Base-by-base conservation (phyloP, 352 stramenopile species). In the Thraustochytrium sp. region DNA sequence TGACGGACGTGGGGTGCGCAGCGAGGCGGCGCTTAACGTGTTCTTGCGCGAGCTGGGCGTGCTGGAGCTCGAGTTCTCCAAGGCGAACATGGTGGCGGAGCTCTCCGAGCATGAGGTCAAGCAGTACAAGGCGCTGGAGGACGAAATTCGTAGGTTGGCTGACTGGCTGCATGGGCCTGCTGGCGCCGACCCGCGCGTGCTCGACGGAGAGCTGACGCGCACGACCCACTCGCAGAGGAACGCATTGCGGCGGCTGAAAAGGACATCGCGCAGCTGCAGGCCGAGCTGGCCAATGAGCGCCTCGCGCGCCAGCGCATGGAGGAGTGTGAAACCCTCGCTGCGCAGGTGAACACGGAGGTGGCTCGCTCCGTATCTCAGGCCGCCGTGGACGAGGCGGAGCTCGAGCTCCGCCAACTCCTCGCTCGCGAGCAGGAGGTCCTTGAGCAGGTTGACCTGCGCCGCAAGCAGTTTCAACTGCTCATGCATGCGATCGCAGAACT, bases 21-120 rank as follows among this genome's bases (percentile, higher is more conserved):
- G 59, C 1, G 59, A 72, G 40, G 16, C 59, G 0, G 59, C 59
- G 0, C n/a, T 72, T 0, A 72, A 72, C 31, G 40, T 49, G 5
- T 72, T 72, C 26, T 49, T 72, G 59, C 59, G 59, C 59, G 59
- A 72, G 40, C 59, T 72, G 16, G 59, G 59, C 11, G 11, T 72
- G 29, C 59, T 72, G 16, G 59, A 72, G 36, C 59, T 72, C 34
- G 59, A 72, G 59, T 46, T 72, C 59, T 29, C 34, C 59, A 72
- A 72, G 59, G 59, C 59, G 8, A 72, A 31, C 36, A 11, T 72
- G 8, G 26, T 72, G 13, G 36, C 59, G 26, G 46, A 72, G n/a
- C 59, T 72, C 1, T 44, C 59, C 59, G 59, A 72, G 36, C 26
- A 72, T 18, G 59, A 72, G 36, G 26, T 72, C 18, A 55, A 44